Evolutionary conservation across 768 basidiomycete genomes (phyloP).

Genomic region (Rhizopogon rudus): DNA sequence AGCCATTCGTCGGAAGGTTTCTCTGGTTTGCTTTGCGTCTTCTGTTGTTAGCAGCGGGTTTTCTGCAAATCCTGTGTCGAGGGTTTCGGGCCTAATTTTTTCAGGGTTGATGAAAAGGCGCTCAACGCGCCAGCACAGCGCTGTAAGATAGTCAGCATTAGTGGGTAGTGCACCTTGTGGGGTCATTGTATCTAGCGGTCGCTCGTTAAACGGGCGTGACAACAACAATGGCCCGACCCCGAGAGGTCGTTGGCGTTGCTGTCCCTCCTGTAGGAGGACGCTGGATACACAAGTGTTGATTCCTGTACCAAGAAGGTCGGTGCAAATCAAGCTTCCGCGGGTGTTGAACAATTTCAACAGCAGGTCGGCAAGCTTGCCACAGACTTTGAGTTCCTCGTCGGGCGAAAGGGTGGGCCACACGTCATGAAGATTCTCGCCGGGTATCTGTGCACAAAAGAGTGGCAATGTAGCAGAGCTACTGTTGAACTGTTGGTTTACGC

Average conservation of each 20-base stretch:
- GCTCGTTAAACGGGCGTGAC: constrained; percentile 20
- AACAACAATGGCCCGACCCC: constrained; percentile 13
- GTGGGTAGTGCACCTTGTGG: constrained; percentile 20
- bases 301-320: constrained; percentile 28
- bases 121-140: constrained; percentile 20
- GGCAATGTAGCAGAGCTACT: constrained; percentile 1
- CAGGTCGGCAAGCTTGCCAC: constrained; percentile 20
- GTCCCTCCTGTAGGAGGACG: constrained; percentile 3
- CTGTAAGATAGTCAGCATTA: constrained; percentile 22
- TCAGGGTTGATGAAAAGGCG: constrained; percentile 13
- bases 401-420: constrained; percentile 20
- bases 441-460: constrained; percentile 12
- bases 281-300: constrained; percentile 10
- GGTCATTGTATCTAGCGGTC: constrained; percentile 16
- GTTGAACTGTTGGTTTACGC: background rate
- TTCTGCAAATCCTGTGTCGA: constrained; percentile 10
- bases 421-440: constrained; percentile 20
- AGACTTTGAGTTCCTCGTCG: constrained; percentile 16
- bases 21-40: constrained; percentile 17
- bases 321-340: constrained; percentile 13
- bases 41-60: constrained; percentile 14
- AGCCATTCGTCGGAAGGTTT: constrained; percentile 20
- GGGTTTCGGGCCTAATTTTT: constrained; percentile 1
- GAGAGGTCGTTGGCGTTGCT: background rate
- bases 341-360: constrained; percentile 26